These are phyloP conservation scores for Phytopythium sindhum DNA, from an alignment of 352 stramenopile species.

Conservation along the genomic window DNA sequence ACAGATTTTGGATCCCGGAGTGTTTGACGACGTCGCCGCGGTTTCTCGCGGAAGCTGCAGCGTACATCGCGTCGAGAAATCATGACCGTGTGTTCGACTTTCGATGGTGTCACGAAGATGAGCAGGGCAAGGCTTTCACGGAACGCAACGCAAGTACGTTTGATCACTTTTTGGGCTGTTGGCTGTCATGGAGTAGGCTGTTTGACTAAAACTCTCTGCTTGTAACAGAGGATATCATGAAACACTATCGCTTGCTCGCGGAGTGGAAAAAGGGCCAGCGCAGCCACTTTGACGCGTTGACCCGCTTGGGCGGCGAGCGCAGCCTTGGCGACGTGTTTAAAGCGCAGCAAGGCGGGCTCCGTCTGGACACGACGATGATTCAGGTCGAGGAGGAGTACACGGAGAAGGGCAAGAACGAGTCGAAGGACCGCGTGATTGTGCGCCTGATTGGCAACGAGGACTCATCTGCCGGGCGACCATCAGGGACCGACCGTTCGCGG, in stretches of 20 bases:
- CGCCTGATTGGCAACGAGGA: conserved; percentile 25
- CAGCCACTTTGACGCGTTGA: conserved; percentile 52
- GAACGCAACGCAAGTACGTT: conserved; percentile 68
- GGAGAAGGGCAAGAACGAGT: conserved; percentile 62
- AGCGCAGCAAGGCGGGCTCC: conserved; percentile 53
- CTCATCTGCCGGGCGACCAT: conserved; percentile 3
- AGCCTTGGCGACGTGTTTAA: conserved; percentile 51
- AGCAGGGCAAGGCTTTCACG: conserved; percentile 51
- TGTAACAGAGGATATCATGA: conserved; percentile 51
- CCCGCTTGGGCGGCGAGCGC: conserved; percentile 24
- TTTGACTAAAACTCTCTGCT: not conserved
- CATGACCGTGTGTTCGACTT: conserved; percentile 77
- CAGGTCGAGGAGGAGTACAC: conserved; percentile 62
- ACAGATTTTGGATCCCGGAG: conserved; percentile 64
- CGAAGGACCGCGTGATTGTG: conserved; percentile 39
- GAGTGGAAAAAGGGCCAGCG: conserved; percentile 70
- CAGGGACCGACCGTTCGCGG: conserved; percentile 7
- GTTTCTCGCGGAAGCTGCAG: conserved; percentile 67
- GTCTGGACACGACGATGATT: conserved; percentile 56
- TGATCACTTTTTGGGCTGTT: not conserved
- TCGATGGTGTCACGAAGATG: conserved; percentile 59
- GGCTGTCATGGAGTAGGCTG: not conserved
- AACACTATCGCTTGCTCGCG: conserved; percentile 51
- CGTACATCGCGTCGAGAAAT: conserved; percentile 73
- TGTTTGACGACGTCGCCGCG: conserved; percentile 51